Evolutionary conservation across 2,329 filamentous ascomycete genomes (phyloP).

Genomic region (Chaetomium sp.): DNA sequence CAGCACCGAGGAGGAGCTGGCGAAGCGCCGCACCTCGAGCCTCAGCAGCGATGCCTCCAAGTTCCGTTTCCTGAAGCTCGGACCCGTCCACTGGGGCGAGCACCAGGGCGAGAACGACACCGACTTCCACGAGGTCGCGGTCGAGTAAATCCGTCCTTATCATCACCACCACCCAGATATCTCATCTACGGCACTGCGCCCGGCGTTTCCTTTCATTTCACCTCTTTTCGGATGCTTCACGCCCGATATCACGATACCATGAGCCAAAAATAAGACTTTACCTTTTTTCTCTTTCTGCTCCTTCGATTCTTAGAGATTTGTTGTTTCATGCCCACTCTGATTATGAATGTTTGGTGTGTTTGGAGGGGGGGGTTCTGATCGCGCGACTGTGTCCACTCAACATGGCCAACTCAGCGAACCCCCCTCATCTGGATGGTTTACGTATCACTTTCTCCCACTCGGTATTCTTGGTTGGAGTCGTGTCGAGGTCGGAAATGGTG

Average conservation of each 20-base stretch:
- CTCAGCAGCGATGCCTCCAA: constrained; percentile 51
- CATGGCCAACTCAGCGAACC: background rate
- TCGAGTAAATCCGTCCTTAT: constrained; percentile 41
- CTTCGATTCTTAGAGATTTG: background rate
- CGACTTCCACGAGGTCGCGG: constrained; percentile 56
- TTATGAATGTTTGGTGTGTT: background rate
- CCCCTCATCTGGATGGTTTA: constrained; percentile 12
- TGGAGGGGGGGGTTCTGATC: background rate
- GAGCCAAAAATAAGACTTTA: background rate
- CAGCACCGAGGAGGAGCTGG: constrained; percentile 23
- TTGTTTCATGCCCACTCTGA: background rate
- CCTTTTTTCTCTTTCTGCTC: background rate
- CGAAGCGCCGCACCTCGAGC: constrained; percentile 56
- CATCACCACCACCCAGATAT: background rate
- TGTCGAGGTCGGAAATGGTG: constrained; percentile 12
- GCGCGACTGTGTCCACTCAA: constrained; percentile 9
- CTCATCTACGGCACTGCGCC: background rate
- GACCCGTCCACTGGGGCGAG: constrained; percentile 65
- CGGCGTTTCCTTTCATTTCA: background rate
- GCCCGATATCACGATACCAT: constrained; percentile 8
- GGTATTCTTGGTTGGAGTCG: background rate
- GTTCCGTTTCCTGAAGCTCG: constrained; percentile 62
- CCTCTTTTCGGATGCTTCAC: constrained; percentile 1
- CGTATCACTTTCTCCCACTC: constrained; percentile 13
- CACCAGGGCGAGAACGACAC: constrained; percentile 58